Evolutionary conservation across 352 stramenopile species (phyloP).

Genomic region (Phytophthora agathidicida): DNA sequence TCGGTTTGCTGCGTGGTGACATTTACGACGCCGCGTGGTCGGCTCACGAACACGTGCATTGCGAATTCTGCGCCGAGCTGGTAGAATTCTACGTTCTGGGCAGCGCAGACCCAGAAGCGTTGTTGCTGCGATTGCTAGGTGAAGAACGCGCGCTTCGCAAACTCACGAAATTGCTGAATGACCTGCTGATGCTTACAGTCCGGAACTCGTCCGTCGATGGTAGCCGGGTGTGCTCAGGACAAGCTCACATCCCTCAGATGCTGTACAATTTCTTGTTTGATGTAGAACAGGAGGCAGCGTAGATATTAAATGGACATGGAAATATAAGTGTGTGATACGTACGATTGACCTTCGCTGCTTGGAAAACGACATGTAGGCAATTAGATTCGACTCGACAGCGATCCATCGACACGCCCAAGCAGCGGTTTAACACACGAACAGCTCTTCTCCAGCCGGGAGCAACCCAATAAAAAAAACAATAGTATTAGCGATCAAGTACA

Average conservation of each 20-base stretch:
- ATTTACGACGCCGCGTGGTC: constrained; percentile 34
- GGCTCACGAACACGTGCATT: constrained; percentile 27
- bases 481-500: neutral
- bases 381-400: no score
- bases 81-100: constrained; percentile 36
- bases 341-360: no score
- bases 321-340: constrained; percentile 10
- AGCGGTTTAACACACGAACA: no score
- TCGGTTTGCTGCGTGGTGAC: constrained; percentile 21
- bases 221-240: constrained; percentile 22
- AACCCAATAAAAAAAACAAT: neutral
- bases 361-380: no score
- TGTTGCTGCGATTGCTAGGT: constrained; percentile 26
- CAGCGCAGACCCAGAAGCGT: constrained; percentile 22
- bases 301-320: no score
- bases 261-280: constrained; percentile 39
- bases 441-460: neutral
- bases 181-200: constrained; percentile 34
- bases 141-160: constrained; percentile 26
- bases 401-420: no score
- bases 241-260: constrained; percentile 36
- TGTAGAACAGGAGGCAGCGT: constrained; percentile 3
- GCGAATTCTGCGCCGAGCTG: constrained; percentile 33
- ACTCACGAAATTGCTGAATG: constrained; percentile 29
- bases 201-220: constrained; percentile 15